phyloP scores from a whole-genome alignment of 148 eudicot species.

The Oxyria digyna region DNA sequence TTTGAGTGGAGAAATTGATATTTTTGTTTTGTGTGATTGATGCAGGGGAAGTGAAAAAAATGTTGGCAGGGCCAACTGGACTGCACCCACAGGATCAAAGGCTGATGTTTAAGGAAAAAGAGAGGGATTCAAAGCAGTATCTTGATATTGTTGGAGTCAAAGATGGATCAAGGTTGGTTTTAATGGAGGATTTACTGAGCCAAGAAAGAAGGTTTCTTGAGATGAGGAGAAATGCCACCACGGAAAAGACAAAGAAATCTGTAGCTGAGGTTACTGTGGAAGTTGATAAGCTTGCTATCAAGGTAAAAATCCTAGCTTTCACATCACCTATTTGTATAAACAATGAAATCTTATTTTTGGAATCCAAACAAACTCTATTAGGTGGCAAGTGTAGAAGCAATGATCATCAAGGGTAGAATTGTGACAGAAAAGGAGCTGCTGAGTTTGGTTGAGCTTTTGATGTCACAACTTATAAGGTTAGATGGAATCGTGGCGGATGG shows the following conservation, averaged over 20 bases:
- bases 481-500: slow-evolving; percentile 73
- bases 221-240: slow-evolving; percentile 23
- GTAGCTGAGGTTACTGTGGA: slow-evolving; percentile 44
- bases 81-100: slow-evolving; percentile 57
- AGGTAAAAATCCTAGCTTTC: slow-evolving; percentile 26
- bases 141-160: slow-evolving; percentile 63
- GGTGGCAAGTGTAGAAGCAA: slow-evolving; percentile 46
- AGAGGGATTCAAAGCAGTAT: slow-evolving; percentile 52
- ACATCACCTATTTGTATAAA: not conserved
- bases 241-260: slow-evolving; percentile 40
- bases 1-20: not conserved
- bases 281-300: slow-evolving; percentile 49
- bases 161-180: slow-evolving; percentile 54
- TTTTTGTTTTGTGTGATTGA: no score
- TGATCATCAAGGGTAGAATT: slow-evolving; percentile 46
- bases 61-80: slow-evolving; percentile 26
- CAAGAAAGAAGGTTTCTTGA: slow-evolving; percentile 31
- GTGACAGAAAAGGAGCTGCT: slow-evolving; percentile 39
- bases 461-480: slow-evolving; percentile 61
- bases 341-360: not conserved
- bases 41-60: slow-evolving; percentile 10
- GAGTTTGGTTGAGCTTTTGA: slow-evolving; percentile 54
- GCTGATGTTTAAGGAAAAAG: slow-evolving; percentile 53
- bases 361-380: slow-evolving; percentile 2
- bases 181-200: slow-evolving; percentile 36